Conservation (phyloP, 495 filamentous ascomycete genomes). For the Amorphotheca resinae region DNA sequence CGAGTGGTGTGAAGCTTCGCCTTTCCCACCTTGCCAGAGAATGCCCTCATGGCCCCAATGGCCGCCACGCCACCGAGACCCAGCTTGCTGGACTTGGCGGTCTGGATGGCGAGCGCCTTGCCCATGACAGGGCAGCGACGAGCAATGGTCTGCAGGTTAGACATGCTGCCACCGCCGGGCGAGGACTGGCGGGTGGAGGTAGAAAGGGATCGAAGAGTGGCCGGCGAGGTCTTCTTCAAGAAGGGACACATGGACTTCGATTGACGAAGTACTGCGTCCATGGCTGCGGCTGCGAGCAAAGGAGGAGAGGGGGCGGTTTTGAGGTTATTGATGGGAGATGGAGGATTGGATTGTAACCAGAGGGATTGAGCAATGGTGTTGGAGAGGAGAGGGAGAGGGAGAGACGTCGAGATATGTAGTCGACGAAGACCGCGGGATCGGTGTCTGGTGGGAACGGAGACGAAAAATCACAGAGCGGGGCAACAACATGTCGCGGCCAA, state of each 20-base stretch:
- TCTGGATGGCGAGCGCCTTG: constrained; percentile 87
- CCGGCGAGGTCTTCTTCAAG: constrained; percentile 83
- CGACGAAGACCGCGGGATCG: too few relatives aligned
- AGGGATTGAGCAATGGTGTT: too few relatives aligned
- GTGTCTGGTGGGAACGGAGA: too few relatives aligned
- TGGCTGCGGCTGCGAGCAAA: constrained; percentile 31
- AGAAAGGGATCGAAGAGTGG: constrained; percentile 78
- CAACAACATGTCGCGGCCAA: too few relatives aligned
- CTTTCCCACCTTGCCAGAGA: constrained; percentile 37
- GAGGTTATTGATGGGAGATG: too few relatives aligned
- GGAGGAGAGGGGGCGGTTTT: too few relatives aligned
- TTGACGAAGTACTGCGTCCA: constrained; percentile 91
- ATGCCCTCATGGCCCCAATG: constrained; percentile 31
- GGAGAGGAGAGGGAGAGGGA: too few relatives aligned
- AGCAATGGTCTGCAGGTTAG: constrained; percentile 88
- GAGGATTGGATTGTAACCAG: too few relatives aligned
- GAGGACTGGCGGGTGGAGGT: constrained; percentile 57
- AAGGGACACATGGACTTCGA: constrained; percentile 94
- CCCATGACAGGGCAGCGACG: constrained; percentile 97
- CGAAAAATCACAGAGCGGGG: too few relatives aligned
- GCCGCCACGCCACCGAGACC: constrained; percentile 29
- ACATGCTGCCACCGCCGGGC: constrained; percentile 86
- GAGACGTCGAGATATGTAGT: too few relatives aligned
- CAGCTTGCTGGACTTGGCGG: constrained; percentile 39
- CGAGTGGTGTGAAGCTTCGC: constrained; percentile 73